phyloP scores from a whole-genome alignment of 305 asterid species.

The Ajuga reptans region DNA sequence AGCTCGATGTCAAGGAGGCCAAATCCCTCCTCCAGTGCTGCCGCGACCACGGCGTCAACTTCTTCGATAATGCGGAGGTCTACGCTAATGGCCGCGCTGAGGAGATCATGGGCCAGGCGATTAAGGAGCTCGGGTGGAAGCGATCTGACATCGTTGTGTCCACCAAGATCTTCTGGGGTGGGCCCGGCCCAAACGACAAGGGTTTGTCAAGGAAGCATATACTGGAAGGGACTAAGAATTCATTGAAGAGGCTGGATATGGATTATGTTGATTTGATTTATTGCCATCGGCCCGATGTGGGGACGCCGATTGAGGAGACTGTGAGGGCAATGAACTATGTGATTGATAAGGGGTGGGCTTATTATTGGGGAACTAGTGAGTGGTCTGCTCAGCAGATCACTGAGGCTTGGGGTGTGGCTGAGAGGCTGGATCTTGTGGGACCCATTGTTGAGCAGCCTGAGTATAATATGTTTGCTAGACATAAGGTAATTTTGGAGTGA shows the following conservation, averaged over 20 bases:
- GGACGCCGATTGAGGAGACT: slow-evolving; percentile 90
- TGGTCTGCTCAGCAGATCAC: slow-evolving; percentile 98
- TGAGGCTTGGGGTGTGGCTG: slow-evolving; percentile 89
- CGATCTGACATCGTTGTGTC: slow-evolving; percentile 77
- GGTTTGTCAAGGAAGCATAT: slow-evolving; percentile 89
- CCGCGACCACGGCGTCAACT: slow-evolving; percentile 86
- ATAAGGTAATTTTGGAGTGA: slow-evolving; percentile 41
- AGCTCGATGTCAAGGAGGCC: slow-evolving; percentile 89
- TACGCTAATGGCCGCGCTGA: slow-evolving; percentile 96
- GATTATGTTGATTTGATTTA: slow-evolving; percentile 75
- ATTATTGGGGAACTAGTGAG: slow-evolving; percentile 97
- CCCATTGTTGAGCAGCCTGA: slow-evolving; percentile 97
- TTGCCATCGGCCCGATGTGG: slow-evolving; percentile 74
- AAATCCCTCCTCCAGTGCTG: slow-evolving; percentile 84
- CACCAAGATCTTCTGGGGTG: slow-evolving; percentile 99
- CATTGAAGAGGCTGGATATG: slow-evolving; percentile 76
- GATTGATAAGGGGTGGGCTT: slow-evolving; percentile 96
- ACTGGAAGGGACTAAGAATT: slow-evolving; percentile 70
- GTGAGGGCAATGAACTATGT: slow-evolving; percentile 95
- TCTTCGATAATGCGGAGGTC: slow-evolving; percentile 96
- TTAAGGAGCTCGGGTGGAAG: slow-evolving; percentile 89
- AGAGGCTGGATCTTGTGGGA: slow-evolving; percentile 81
- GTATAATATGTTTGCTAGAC: slow-evolving; percentile 76
- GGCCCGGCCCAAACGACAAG: slow-evolving; percentile 88
- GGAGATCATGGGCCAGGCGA: slow-evolving; percentile 97